Evolutionary conservation across 768 basidiomycete species (phyloP).

Genomic region (Psilocybe sp.): DNA sequence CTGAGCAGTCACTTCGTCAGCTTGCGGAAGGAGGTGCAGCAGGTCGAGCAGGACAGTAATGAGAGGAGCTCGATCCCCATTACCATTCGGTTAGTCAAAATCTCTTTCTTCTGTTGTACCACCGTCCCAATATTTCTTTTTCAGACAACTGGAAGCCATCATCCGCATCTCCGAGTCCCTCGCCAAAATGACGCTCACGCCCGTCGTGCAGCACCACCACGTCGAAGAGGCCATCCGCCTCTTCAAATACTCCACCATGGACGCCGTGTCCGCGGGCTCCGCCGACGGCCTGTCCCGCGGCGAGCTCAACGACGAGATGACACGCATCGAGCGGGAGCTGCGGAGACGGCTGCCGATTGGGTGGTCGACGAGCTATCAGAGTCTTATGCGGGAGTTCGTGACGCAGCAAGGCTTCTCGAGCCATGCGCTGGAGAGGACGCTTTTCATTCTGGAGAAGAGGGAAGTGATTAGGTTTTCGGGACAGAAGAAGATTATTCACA

Average conservation of each 20-base stretch:
- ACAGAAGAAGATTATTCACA: conserved; percentile 47
- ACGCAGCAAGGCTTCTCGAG: conserved; percentile 87
- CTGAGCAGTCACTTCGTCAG: conserved; percentile 93
- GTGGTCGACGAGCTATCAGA: conserved; percentile 96
- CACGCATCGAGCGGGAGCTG: conserved; percentile 84
- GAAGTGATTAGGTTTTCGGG: conserved; percentile 91
- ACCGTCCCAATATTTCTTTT: conserved; percentile 3
- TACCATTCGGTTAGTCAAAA: conserved; percentile 76
- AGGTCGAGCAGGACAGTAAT: conserved; percentile 95
- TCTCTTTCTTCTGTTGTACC: background rate
- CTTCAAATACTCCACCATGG: conserved; percentile 99
- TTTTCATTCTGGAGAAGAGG: conserved; percentile 92
- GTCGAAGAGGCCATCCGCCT: conserved; percentile 97
- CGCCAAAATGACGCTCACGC: conserved; percentile 88
- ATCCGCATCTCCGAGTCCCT: conserved; percentile 97
- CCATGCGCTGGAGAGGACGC: conserved; percentile 87
- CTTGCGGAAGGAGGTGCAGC: conserved; percentile 89
- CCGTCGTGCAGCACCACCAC: conserved; percentile 86
- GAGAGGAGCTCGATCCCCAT: conserved; percentile 98
- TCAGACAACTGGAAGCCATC: conserved; percentile 92
- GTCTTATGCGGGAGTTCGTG: conserved; percentile 90
- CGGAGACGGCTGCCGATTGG: conserved; percentile 83
- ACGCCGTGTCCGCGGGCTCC: conserved; percentile 92
- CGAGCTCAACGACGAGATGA: conserved; percentile 92
- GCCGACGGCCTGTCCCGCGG: conserved; percentile 90